Evolutionary conservation across 305 asterid species (phyloP), one percentile per base, ranked within the genome.

Genomic region (Solanum hybrid): DNA sequence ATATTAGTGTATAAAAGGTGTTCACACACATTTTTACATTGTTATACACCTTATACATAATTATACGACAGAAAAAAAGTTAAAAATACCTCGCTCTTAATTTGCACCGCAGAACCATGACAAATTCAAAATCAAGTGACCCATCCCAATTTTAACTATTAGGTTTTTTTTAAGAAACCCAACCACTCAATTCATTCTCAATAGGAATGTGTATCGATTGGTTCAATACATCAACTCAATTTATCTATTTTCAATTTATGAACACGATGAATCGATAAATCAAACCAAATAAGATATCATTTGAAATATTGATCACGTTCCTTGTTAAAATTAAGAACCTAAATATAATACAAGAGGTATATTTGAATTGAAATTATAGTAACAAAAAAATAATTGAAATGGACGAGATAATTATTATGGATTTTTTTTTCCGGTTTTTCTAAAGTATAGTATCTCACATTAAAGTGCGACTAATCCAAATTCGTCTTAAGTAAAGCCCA

Each of bases 351-450:
- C 72, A 22, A 22, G 27, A 64, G 27, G 27, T 8, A 64, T 64
- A 22, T 64, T 0, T 22, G 27, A 64, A 22, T 2, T 10, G 12
- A 19, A 56, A 56, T 19, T 56, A 19, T 56, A 56, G 69, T 22
- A 64, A 8, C 27, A 60, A 60, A 19, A 60, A 60, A 22, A 64
- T 15, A 17, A 1, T 56, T 56, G 26, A 60, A 0, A 19, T 56
- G 24, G 2, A 60, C 2, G 4, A 60, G 12, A 60, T 60, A 19
- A 7, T 60, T 60, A 19, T 3, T 19, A 60, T 60, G 26, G 5
- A 3, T 19, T 60, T 60, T 56, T 17, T 60, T 22, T 7, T 0
- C 0, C 32, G 32, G 0, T 56, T 17, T 19, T 17, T 0, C 5
- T 3, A 7, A 60, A 19, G 26, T 56, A 56, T 60, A 19, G 26